Conservation (phyloP, 169 alveolate species). For the Gregarina niphandrodes region DNA sequence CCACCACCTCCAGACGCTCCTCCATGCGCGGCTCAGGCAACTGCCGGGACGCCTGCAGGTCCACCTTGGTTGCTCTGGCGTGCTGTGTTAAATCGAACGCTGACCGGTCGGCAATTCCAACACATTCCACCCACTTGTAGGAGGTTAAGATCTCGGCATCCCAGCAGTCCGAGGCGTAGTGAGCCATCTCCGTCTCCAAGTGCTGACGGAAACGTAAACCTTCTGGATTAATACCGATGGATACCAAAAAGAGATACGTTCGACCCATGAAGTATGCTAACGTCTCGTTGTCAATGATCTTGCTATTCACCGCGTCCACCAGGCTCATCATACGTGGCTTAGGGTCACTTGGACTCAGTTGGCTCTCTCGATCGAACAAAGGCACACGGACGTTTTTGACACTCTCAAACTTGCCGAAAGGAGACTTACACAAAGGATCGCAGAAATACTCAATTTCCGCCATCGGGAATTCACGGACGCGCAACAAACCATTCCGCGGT, state of each 20-base stretch:
- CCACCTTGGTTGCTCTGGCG: slow-evolving; percentile 48
- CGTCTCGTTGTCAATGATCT: slow-evolving; percentile 66
- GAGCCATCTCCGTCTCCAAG: slow-evolving; percentile 88
- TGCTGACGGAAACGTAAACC: slow-evolving; percentile 89
- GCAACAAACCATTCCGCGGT: slow-evolving; percentile 75
- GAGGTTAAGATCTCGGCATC: slow-evolving; percentile 87
- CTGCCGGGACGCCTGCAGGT: slow-evolving; percentile 5
- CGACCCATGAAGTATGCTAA: slow-evolving; percentile 82
- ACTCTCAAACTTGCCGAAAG: slow-evolving; percentile 59
- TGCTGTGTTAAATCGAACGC: slow-evolving; percentile 76
- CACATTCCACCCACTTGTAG: slow-evolving; percentile 89
- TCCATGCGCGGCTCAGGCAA: slow-evolving; percentile 5
- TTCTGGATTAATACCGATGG: slow-evolving; percentile 58
- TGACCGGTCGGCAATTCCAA: slow-evolving; percentile 88
- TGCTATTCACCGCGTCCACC: slow-evolving; percentile 62
- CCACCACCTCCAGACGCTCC: slow-evolving; percentile 5
- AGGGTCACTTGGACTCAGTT: slow-evolving; percentile 44
- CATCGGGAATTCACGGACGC: slow-evolving; percentile 92
- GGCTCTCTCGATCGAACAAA: slow-evolving; percentile 51
- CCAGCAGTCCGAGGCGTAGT: slow-evolving; percentile 96
- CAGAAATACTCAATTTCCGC: slow-evolving; percentile 93
- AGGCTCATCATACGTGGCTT: no score
- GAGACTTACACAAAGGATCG: slow-evolving; percentile 59
- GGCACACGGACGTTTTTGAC: slow-evolving; percentile 55
- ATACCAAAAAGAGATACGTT: slow-evolving; percentile 62